Percentiles rank a stretch among this genome's conserved stretches.
Evolutionary conservation across 148 eudicot species (phyloP).

Genomic region (Diospyros kaki): DNA sequence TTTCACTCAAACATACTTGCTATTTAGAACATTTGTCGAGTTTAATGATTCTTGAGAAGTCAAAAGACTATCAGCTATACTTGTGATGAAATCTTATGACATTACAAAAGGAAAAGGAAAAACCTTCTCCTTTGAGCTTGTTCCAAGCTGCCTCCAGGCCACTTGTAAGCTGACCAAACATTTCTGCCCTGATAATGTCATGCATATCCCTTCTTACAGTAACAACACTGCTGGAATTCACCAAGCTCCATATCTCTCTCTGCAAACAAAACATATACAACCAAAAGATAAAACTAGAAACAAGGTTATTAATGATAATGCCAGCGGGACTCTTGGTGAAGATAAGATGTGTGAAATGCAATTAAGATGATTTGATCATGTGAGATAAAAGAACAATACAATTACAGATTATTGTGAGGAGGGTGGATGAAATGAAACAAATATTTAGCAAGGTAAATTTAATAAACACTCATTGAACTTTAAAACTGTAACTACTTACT

Average conservation of each 20-base stretch:
- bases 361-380: too few relatives aligned
- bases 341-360: neutral
- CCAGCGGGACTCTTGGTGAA: neutral
- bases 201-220: slow-evolving; percentile 33
- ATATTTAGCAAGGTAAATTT: too few relatives aligned
- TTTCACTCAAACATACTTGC: too few relatives aligned
- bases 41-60: too few relatives aligned
- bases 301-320: neutral
- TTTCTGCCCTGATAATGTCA: slow-evolving; percentile 66
- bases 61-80: too few relatives aligned
- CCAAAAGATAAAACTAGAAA: slow-evolving; percentile 1
- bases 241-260: slow-evolving; percentile 70
- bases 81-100: too few relatives aligned
- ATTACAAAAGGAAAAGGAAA: neutral
- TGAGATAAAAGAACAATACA: too few relatives aligned
- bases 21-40: too few relatives aligned
- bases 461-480: too few relatives aligned
- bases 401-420: too few relatives aligned
- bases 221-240: slow-evolving; percentile 36
- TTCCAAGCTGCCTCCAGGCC: slow-evolving; percentile 97
- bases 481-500: too few relatives aligned
- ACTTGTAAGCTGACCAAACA: slow-evolving; percentile 90
- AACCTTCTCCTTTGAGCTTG: slow-evolving; percentile 94
- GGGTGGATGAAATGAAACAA: too few relatives aligned
- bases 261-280: slow-evolving; percentile 13